Base-by-base conservation (phyloP, 805 yeast species). In the Kodamaea nitidulidarum region DNA sequence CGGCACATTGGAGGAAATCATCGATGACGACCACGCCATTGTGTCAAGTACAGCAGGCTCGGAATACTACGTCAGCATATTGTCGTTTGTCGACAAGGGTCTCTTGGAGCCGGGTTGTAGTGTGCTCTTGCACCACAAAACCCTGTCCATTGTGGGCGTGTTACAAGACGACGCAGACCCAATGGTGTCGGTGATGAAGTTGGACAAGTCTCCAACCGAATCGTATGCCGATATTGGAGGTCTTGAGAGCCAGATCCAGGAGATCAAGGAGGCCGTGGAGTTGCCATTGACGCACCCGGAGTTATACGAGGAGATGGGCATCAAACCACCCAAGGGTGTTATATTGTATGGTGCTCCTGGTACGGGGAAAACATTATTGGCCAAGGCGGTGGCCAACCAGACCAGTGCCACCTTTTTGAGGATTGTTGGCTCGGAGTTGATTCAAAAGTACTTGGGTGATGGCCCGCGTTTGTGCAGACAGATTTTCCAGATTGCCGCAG, bases 21-120 rank as follows among this genome's bases (percentile, higher is more conserved):
- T 93, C 51, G 98, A 93, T 58, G 98, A 93, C 63, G 98, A 93
- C 60, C 98, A 93, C 64, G 98, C 98, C 14, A 93, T 93, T 70
- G 97, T 93, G 32, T 88, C 96, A 34, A 81, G 95, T 39, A 81
- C 95, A 5, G 88, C 96, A 9, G 97, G 98, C 15, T 95, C 98
- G 5, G 98, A 93, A 65, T 93, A 90, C 64, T 93, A 93, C 59
- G 98, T 93, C 25, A 84, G 96, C 4, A 93, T 93, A 50, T 71
- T 95, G 65, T 87, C 96, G 8, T 93, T 93, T 71, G 98, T 93
- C 12, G 98, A 93, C 63, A 93, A 93, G 65, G 97, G 93, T 41
- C 69, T 91, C 44, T 70, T 93, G 46, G 98, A 93, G 63, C 98
- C 98, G 1, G 97, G 98, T 7, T 91, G 97, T 65, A 86, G 96